Evolutionary conservation across 345 rosid species (phyloP).

Genomic region (Noccaea caerulescens): DNA sequence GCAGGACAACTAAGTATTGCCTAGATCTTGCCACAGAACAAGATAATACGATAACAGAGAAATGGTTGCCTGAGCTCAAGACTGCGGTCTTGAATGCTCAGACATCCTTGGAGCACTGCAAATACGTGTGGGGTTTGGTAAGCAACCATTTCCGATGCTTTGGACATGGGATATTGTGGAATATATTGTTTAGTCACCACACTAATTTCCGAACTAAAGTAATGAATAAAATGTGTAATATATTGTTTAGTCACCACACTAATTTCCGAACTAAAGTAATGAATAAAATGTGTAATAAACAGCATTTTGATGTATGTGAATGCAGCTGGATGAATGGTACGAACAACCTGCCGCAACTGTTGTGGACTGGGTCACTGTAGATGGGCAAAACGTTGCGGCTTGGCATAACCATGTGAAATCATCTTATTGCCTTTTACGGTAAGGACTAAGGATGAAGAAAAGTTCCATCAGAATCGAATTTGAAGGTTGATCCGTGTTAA

Average conservation of each 20-base stretch:
- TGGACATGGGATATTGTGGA: constrained; percentile 1
- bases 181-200: neutral
- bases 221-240: neutral
- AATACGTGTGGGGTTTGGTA: constrained; percentile 80
- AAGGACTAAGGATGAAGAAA: constrained; percentile 60
- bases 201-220: neutral
- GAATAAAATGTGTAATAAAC: neutral
- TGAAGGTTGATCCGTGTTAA: neutral
- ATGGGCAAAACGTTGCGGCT: constrained; percentile 76
- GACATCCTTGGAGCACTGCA: constrained; percentile 74
- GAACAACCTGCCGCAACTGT: constrained; percentile 90
- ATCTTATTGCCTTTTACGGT: constrained; percentile 74
- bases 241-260: neutral
- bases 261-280: neutral
- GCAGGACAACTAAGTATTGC: constrained; percentile 77
- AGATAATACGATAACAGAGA: constrained; percentile 69
- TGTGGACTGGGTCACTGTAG: constrained; percentile 85
- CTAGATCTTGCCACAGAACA: constrained; percentile 78
- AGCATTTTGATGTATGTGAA: constrained; percentile 11
- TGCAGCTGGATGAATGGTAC: constrained; percentile 92
- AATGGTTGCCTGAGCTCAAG: constrained; percentile 90
- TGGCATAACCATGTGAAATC: constrained; percentile 90
- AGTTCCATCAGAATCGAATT: neutral
- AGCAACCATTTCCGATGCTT: constrained; percentile 37
- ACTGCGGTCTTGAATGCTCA: constrained; percentile 70